Evolutionary conservation across 306 rosid species (phyloP), one percentile per base, ranked within the genome.

Genomic region (Benincasa hispida): DNA sequence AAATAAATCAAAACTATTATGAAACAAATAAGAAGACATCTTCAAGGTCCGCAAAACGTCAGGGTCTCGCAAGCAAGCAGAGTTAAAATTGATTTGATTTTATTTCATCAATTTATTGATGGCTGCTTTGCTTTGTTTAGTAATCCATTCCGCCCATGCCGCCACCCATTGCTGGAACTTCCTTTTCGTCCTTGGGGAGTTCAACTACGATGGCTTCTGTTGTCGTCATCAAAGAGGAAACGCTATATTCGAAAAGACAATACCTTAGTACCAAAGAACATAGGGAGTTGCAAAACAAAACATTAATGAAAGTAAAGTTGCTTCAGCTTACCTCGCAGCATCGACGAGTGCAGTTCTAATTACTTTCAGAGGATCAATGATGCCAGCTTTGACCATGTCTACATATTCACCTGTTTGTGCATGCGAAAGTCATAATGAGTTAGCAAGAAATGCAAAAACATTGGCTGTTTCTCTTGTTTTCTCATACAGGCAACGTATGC

Each of bases 191-290:
- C 80, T 84, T 87, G 18, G 97, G 97, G 68, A 90, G 89, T 81
- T 94, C 98, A 11, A 84, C 79, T 48, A 94, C 96, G 14, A 94
- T 37, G 67, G 97, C 98, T 76, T 94, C 98, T 1, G 98, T 94
- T n/a, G 98, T 94, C 19, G 97, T 89, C 96, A 94, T 88, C 84
- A 94, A 83, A 54, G 98, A 94, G 19, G 98, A 91, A 69, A 94
- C 96, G 66, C 98, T 94, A 88, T 87, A 88, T 9, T 13, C 27
- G 25, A 48, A 72, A 48, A 72, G 18, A 27, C 9, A 9, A 9
- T 0, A 9, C 18, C 35, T 39, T 72, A 75, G 81, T 27, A 18
- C 34, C 8, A 10, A 27, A 19, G 39, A 72, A 48, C 24, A 27
- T 27, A 5, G 4, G 5, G n/a, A 10, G 10, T 15, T 62, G 1